phyloP scores from a whole-genome alignment of 169 alveolate species.

The Plasmodium relictum region DNA sequence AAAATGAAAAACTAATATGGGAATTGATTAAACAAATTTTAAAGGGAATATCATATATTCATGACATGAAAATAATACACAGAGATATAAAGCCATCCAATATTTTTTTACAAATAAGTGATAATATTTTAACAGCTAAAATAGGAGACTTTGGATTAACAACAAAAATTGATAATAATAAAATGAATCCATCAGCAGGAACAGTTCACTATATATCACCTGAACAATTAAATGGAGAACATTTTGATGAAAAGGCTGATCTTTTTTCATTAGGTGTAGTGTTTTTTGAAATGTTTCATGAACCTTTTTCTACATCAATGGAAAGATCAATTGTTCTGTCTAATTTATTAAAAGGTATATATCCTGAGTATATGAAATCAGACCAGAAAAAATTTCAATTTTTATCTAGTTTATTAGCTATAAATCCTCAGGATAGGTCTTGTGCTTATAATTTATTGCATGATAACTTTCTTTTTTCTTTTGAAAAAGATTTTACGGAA shows the following conservation, averaged over 20 bases:
- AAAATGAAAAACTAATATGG: constrained; percentile 82
- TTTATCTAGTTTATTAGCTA: constrained; percentile 80
- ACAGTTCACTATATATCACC: constrained; percentile 90
- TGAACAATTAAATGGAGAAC: constrained; percentile 87
- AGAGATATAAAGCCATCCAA: constrained; percentile 90
- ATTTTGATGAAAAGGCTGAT: constrained; percentile 88
- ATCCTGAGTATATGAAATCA: constrained; percentile 80
- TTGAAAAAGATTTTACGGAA: constrained; percentile 79
- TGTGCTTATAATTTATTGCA: constrained; percentile 83
- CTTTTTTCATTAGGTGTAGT: constrained; percentile 90
- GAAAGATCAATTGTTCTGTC: constrained; percentile 86
- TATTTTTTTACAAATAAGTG: constrained; percentile 86
- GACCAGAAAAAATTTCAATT: constrained; percentile 79
- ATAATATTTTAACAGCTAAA: constrained; percentile 81
- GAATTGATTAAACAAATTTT: constrained; percentile 87
- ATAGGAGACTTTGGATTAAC: constrained; percentile 91
- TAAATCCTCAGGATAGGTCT: constrained; percentile 84
- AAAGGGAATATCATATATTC: constrained; percentile 89
- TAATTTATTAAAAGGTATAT: constrained; percentile 82
- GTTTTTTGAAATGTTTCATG: constrained; percentile 89
- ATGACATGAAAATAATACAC: constrained; percentile 90
- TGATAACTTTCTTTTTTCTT: constrained; percentile 78
- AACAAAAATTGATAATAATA: constrained; percentile 80
- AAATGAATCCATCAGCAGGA: constrained; percentile 84
- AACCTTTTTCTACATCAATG: constrained; percentile 88